A percentile compares a stretch with the other conserved stretches of the same genome.
These are phyloP conservation scores for Metschnikowia baotianmanensis DNA, from an alignment of 805 yeast species.

Conservation along the genomic window DNA sequence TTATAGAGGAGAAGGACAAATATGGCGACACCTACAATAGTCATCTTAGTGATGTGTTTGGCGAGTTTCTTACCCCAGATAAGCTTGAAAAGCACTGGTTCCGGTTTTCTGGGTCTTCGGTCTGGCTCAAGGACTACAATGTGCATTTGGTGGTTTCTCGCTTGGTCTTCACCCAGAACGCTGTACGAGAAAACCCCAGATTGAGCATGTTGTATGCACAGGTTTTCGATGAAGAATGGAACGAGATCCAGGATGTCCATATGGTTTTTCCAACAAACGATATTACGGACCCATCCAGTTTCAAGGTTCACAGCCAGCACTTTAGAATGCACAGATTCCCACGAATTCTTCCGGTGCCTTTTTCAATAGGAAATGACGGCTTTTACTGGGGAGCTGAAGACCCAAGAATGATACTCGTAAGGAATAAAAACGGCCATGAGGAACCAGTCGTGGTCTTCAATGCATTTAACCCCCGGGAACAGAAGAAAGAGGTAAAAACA, in stretches of 20 bases:
- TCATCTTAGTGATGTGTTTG: conserved; percentile 7
- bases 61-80: conserved; percentile 2
- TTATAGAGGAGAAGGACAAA: conserved; percentile 8
- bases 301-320: conserved; percentile 5
- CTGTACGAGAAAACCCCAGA: conserved; percentile 14
- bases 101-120: conserved; percentile 22
- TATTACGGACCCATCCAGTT: background rate
- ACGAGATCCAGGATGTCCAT: conserved; percentile 20
- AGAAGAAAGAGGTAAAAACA: background rate
- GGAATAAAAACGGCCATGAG: conserved; percentile 31
- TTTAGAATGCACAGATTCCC: conserved; percentile 13
- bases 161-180: conserved; percentile 15
- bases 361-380: conserved; percentile 7
- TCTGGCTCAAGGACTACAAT: conserved; percentile 23
- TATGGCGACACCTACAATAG: conserved; percentile 11
- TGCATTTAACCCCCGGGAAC: conserved; percentile 19
- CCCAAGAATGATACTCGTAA: conserved; percentile 41
- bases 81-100: conserved; percentile 17
- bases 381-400: conserved; percentile 47
- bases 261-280: conserved; percentile 25
- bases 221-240: conserved; percentile 23
- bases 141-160: conserved; percentile 23
- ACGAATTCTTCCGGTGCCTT: conserved; percentile 13
- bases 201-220: conserved; percentile 20
- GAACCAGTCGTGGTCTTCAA: conserved; percentile 51